Evolutionary conservation across 768 basidiomycete genomes (phyloP).

Genomic region (Naganishia vaughanmartiniae): DNA sequence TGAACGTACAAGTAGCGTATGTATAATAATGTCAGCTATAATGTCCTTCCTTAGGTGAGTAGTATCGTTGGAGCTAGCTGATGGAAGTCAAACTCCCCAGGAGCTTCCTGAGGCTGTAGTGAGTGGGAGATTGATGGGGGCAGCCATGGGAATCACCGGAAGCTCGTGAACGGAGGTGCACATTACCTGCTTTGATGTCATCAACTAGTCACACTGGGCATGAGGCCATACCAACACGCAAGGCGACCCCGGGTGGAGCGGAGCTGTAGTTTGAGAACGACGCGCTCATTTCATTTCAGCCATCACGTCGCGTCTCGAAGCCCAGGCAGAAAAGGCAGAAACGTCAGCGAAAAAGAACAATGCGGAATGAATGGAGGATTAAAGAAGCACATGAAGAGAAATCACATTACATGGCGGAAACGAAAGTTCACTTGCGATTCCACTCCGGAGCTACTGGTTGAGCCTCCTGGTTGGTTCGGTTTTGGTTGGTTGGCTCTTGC

Average conservation of each 20-base stretch:
- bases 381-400: conserved; percentile 6
- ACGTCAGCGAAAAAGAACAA: background rate
- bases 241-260: background rate
- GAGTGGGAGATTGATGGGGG: too few relatives aligned
- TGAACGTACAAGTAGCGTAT: too few relatives aligned
- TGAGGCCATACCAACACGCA: background rate
- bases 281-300: conserved; percentile 12
- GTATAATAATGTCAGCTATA: too few relatives aligned
- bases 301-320: conserved; percentile 5
- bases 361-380: background rate
- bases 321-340: background rate
- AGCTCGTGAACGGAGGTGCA: too few relatives aligned
- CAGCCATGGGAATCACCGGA: too few relatives aligned
- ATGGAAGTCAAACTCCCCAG: too few relatives aligned
- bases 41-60: too few relatives aligned
- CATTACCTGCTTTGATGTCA: background rate
- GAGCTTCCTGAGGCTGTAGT: too few relatives aligned
- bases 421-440: conserved; percentile 3
- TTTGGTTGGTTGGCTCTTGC: background rate
- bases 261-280: background rate
- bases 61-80: too few relatives aligned
- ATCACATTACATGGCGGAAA: background rate
- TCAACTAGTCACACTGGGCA: background rate
- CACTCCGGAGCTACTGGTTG: background rate
- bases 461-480: conserved; percentile 8